phyloP scores from a whole-genome alignment of 352 stramenopile species.

The Phytophthora pluvialis region DNA sequence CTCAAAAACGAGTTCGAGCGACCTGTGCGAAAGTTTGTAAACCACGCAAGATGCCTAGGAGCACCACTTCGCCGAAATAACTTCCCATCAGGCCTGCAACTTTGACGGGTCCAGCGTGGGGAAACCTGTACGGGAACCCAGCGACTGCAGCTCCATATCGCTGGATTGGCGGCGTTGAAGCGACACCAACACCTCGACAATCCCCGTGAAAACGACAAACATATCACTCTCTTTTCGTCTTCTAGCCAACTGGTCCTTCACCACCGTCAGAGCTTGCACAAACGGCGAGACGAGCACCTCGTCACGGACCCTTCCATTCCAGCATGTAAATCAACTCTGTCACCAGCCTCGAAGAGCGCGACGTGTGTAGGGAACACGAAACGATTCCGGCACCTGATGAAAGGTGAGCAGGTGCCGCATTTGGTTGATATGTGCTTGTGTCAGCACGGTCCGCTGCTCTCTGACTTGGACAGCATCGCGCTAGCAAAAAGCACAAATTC shows the following conservation, averaged over 20 bases:
- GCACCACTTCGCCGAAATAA: constrained; percentile 66
- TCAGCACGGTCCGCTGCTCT: constrained; percentile 48
- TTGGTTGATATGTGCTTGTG: constrained; percentile 68
- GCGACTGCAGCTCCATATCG: constrained; percentile 27
- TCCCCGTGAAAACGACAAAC: constrained; percentile 67
- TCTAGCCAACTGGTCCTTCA: constrained; percentile 50
- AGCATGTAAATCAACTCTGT: constrained; percentile 63
- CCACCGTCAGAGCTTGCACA: constrained; percentile 47
- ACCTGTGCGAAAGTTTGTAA: constrained; percentile 53
- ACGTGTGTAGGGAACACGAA: constrained; percentile 66
- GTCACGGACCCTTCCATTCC: constrained; percentile 59
- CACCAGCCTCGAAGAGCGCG: constrained; percentile 60
- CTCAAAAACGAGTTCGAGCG: constrained; percentile 68
- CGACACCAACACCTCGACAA: constrained; percentile 57
- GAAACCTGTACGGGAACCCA: constrained; percentile 23
- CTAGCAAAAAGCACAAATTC: not conserved
- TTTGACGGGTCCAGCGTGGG: constrained; percentile 32
- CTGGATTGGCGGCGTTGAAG: constrained; percentile 37
- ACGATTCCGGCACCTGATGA: constrained; percentile 64
- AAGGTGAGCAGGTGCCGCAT: constrained; percentile 70
- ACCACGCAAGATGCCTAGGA: constrained; percentile 65
- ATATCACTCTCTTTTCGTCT: constrained; percentile 58
- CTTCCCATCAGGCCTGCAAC: constrained; percentile 44
- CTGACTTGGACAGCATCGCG: constrained; percentile 28
- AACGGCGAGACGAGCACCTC: constrained; percentile 60